Base-by-base conservation (phyloP, 805 yeast species). In the Suhomyces faveliae region DNA sequence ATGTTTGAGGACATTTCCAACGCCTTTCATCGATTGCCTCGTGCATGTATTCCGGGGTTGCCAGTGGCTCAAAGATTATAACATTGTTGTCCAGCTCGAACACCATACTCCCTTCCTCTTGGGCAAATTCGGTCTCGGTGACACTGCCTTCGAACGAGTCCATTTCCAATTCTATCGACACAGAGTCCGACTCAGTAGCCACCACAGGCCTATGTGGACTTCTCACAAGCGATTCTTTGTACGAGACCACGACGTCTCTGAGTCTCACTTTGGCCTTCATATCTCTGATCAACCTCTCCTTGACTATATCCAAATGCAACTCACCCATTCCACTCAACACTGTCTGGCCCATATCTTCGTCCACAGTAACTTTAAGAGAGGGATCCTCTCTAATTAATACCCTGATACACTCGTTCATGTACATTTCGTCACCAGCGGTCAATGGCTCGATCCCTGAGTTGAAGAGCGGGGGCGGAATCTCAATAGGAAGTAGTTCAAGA, bases 271-370 rank as follows among this genome's bases (percentile, higher is more conserved):
- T 82, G 2, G 96, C 96, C 62, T 85, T 85, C 77, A 90, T 75
- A 49, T 89, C 96, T 38, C 79, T 79, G n/a, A 88, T 68, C 37
- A 90, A 74, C 47, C 97, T 74, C 57, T 89, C 94, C 42, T 76
- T 77, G 1, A 94, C 87, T 54, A 94, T 90, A 56, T 94, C 98
- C 43, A 94, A 74, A 68, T 94, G 99, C 42, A 94, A 74, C 61
- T 94, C 98, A 35, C 99, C 99, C 98, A 92, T 92, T 25, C 99
- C 99, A 15, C 96, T 84, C 24, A 94, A 67, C 22, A 91, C 78
- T 2, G 91, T 84, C 68, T 94, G 97, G 5, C 94, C 96, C 47
- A 89, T 74, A 56, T 92, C 98, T 50, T 89, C 91, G 63, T 94
- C 88, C 43, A 74, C 77, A 3, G 80, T 67, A 6, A 89, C 77